Percentiles rank a stretch among this genome's conserved stretches.
Evolutionary conservation across 2,329 filamentous ascomycete genomes (phyloP).

Genomic region (Monilinia laxa): DNA sequence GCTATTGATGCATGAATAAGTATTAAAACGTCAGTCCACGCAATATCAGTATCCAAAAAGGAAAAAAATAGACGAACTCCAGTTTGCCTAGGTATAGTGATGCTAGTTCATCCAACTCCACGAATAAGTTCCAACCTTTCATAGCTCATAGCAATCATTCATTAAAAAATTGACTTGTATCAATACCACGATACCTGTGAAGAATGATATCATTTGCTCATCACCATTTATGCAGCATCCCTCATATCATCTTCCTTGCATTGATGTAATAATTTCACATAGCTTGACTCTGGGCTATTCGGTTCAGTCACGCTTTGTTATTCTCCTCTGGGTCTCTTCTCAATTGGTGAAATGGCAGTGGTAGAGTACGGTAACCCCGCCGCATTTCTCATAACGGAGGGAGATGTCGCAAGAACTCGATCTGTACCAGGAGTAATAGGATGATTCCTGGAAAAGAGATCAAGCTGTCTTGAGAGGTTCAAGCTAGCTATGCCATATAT

Average conservation of each 20-base stretch:
- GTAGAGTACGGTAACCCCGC: constrained; percentile 23
- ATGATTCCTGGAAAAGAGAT: constrained; percentile 37
- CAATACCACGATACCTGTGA: not conserved
- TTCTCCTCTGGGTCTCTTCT: not conserved
- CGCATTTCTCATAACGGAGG: constrained; percentile 24
- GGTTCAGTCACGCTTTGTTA: constrained; percentile 21
- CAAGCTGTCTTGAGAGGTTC: constrained; percentile 25
- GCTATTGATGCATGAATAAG: constrained; percentile 8
- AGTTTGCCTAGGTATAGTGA: not conserved
- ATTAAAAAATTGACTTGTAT: not conserved
- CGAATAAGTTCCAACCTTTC: constrained; percentile 10
- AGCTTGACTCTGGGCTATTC: constrained; percentile 30
- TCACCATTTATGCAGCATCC: constrained; percentile 10
- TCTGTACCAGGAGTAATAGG: constrained; percentile 36
- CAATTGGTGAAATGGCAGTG: constrained; percentile 8
- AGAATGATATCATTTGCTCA: constrained; percentile 1
- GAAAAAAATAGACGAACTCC: not conserved
- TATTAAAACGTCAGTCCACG: constrained; percentile 1
- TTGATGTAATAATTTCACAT: constrained; percentile 30
- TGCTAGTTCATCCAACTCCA: not conserved
- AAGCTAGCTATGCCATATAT: constrained; percentile 1
- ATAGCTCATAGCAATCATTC: constrained; percentile 9
- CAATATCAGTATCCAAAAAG: not conserved
- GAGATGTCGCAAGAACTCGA: constrained; percentile 37
- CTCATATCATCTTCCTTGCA: constrained; percentile 17